These are phyloP conservation scores for Benincasa hispida DNA, from an alignment of 306 rosid species.

Conservation along the genomic window DNA sequence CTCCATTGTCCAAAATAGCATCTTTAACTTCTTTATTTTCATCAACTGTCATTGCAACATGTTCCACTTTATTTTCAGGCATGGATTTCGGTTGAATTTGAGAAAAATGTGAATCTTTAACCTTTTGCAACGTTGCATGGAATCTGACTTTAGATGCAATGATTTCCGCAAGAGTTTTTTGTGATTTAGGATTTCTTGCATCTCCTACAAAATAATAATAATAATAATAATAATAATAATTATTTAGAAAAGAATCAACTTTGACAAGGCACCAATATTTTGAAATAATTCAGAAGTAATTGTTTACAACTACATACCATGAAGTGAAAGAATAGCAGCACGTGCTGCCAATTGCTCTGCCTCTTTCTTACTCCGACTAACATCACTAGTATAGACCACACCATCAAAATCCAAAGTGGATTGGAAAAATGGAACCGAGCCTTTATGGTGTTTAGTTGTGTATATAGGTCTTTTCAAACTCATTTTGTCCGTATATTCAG, in stretches of 20 bases:
- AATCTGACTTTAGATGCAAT: constrained; percentile 27
- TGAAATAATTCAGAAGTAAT: background rate
- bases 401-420: constrained; percentile 41
- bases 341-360: constrained; percentile 56
- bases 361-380: constrained; percentile 34
- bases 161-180: constrained; percentile 19
- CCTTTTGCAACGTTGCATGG: constrained; percentile 10
- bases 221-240: too few relatives aligned
- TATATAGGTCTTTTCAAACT: constrained; percentile 20
- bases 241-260: background rate
- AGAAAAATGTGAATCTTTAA: background rate
- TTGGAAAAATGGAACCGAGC: constrained; percentile 20
- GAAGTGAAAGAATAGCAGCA: constrained; percentile 26
- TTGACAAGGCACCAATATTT: background rate
- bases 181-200: constrained; percentile 23
- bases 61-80: constrained; percentile 1
- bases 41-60: background rate
- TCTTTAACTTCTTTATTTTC: background rate
- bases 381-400: constrained; percentile 18
- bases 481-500: constrained; percentile 45
- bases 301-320: constrained; percentile 23
- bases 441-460: constrained; percentile 14
- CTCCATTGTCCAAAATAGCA: constrained; percentile 2
- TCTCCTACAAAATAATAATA: background rate
- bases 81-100: background rate